phyloP scores from a whole-genome alignment of 257 asterid genomes.

The Ehretia macrophylla region DNA sequence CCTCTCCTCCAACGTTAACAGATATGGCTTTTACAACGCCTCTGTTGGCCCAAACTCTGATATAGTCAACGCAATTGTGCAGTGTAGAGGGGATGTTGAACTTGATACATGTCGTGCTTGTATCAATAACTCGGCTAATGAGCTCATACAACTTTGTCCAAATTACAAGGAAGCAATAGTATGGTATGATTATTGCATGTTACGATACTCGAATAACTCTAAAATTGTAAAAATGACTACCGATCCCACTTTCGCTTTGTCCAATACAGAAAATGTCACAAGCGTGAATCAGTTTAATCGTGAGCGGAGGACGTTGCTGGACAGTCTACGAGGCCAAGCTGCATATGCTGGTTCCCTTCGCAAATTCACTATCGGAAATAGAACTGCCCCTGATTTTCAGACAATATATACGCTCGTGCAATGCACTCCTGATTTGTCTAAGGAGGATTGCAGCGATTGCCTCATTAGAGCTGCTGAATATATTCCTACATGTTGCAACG shows the following conservation, averaged over 20 bases:
- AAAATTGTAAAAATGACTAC: conserved; percentile 1
- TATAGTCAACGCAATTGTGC: conserved; percentile 14
- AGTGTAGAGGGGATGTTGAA: conserved; percentile 33
- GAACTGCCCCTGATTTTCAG: not conserved
- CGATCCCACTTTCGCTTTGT: not conserved
- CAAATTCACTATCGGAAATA: conserved; percentile 17
- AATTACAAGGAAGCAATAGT: conserved; percentile 13
- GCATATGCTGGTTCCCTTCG: not conserved
- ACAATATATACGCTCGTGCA: conserved; percentile 3
- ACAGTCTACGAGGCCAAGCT: conserved; percentile 5
- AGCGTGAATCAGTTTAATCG: not conserved
- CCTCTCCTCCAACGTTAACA: conserved; percentile 15
- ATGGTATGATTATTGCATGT: conserved; percentile 15
- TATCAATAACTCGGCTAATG: not conserved
- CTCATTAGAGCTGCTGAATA: not conserved
- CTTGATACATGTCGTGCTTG: conserved; percentile 22
- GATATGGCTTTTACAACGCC: conserved; percentile 25
- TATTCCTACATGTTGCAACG: not conserved
- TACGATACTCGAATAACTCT: conserved; percentile 16
- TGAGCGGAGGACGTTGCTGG: conserved; percentile 3
- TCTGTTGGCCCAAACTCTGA: conserved; percentile 15
- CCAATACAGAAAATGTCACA: not conserved
- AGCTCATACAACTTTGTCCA: conserved; percentile 17
- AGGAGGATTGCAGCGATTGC: not conserved
- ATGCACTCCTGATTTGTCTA: conserved; percentile 11